Conservation (phyloP, 192 early-diverging fungal species). For the Coemansia sp. region DNA sequence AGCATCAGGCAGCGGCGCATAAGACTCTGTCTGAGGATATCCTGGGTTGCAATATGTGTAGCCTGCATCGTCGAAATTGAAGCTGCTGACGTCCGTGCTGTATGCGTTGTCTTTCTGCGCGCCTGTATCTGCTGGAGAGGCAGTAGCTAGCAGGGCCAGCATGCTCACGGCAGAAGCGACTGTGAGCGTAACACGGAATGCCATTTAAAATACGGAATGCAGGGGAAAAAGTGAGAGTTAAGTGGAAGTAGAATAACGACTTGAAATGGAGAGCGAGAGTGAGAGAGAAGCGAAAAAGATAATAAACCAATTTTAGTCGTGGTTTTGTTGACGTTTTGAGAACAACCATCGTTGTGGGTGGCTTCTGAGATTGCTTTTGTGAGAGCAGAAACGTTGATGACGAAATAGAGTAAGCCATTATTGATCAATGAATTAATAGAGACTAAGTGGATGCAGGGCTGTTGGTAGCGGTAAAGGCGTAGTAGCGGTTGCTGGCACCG, state of each 20-base stretch:
- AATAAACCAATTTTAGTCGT: not conserved
- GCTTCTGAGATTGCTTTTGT: not conserved
- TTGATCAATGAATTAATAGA: no score
- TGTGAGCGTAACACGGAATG: not conserved
- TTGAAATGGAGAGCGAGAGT: not conserved
- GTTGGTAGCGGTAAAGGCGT: slow-evolving; percentile 1
- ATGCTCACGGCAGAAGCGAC: not conserved
- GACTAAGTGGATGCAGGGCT: no score
- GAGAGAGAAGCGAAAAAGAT: not conserved
- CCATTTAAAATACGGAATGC: not conserved
- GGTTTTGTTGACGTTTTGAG: no score
- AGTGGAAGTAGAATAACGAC: not conserved
- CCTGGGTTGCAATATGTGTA: slow-evolving; percentile 46
- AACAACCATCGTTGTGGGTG: not conserved
- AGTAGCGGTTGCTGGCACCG: slow-evolving; percentile 69
- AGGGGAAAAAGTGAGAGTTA: not conserved
- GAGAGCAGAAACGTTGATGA: no score
- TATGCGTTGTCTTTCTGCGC: slow-evolving; percentile 8
- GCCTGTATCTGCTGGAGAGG: slow-evolving; percentile 2
- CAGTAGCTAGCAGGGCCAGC: slow-evolving; percentile 5
- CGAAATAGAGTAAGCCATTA: no score
- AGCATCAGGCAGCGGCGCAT: slow-evolving; percentile 32
- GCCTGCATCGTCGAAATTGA: slow-evolving; percentile 16
- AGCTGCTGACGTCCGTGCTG: slow-evolving; percentile 5
- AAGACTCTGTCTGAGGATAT: slow-evolving; percentile 25